Conservation (phyloP, 2,329 filamentous ascomycete genomes). For the Exophiala viscosa region DNA sequence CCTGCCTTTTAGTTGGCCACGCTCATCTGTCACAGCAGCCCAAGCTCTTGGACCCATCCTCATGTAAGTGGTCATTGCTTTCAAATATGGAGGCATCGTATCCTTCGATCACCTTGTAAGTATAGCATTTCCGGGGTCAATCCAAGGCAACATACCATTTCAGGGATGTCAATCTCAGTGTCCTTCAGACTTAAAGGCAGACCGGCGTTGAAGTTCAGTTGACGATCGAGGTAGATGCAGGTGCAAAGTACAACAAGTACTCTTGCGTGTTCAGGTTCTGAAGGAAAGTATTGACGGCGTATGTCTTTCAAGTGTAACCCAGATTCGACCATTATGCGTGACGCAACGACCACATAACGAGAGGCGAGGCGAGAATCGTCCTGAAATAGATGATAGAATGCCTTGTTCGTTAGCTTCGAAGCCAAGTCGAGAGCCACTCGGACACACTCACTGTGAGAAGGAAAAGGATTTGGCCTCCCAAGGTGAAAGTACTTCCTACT, state of each 20-base stretch:
- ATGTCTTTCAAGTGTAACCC: slow-evolving; percentile 11
- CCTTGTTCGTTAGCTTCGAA: background rate
- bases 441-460: slow-evolving; percentile 9
- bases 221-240: slow-evolving; percentile 12
- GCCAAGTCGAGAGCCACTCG: background rate
- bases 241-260: slow-evolving; percentile 9
- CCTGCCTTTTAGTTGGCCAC: slow-evolving; percentile 3
- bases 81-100: slow-evolving; percentile 7
- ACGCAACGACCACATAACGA: slow-evolving; percentile 11
- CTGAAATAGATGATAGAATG: slow-evolving; percentile 12
- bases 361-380: slow-evolving; percentile 13
- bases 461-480: slow-evolving; percentile 10
- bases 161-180: slow-evolving; percentile 12
- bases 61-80: slow-evolving; percentile 12
- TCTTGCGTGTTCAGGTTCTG: background rate
- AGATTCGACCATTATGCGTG: slow-evolving; percentile 12
- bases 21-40: slow-evolving; percentile 13
- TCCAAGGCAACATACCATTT: slow-evolving; percentile 4
- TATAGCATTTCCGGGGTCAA: background rate
- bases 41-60: slow-evolving; percentile 12
- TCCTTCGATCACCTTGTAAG: slow-evolving; percentile 4
- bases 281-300: background rate
- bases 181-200: slow-evolving; percentile 13
- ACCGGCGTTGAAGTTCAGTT: slow-evolving; percentile 17
- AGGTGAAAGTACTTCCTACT: slow-evolving; percentile 7